Evolutionary conservation across 2,329 filamentous ascomycete species (phyloP).

Genomic region (Aspergillus phoenicis): DNA sequence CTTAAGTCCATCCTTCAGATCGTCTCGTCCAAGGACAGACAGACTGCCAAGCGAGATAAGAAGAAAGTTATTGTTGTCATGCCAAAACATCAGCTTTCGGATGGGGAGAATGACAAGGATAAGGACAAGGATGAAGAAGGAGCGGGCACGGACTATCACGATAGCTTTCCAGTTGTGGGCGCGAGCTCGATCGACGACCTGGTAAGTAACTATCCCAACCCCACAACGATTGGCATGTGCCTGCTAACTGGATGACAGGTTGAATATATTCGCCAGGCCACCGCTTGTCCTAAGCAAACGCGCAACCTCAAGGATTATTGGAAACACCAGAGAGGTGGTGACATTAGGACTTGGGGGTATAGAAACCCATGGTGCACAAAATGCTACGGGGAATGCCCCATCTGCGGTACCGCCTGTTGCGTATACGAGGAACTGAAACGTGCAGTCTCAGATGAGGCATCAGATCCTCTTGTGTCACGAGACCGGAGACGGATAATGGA

Average conservation of each 20-base stretch:
- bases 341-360: constrained; percentile 31
- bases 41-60: background rate
- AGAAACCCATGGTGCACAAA: constrained; percentile 37
- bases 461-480: constrained; percentile 18
- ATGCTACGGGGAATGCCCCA: constrained; percentile 31
- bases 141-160: background rate
- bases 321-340: constrained; percentile 10
- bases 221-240: background rate
- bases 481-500: constrained; percentile 21
- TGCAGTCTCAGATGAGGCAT: constrained; percentile 14
- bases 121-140: background rate
- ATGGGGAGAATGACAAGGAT: background rate
- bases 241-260: constrained; percentile 10
- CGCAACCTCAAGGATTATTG: background rate
- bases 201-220: constrained; percentile 7
- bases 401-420: constrained; percentile 37
- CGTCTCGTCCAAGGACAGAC: background rate
- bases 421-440: constrained; percentile 26
- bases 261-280: constrained; percentile 20
- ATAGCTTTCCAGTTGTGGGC: background rate
- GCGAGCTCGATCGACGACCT: constrained; percentile 13
- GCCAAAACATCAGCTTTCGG: background rate
- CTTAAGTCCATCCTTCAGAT: background rate
- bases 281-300: constrained; percentile 16
- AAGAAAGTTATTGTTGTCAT: background rate